A percentile compares a stretch with the other conserved stretches of the same genome.
phyloP scores from a whole-genome alignment of 164 flowering plant genomes.

The Litsea cubeba region DNA sequence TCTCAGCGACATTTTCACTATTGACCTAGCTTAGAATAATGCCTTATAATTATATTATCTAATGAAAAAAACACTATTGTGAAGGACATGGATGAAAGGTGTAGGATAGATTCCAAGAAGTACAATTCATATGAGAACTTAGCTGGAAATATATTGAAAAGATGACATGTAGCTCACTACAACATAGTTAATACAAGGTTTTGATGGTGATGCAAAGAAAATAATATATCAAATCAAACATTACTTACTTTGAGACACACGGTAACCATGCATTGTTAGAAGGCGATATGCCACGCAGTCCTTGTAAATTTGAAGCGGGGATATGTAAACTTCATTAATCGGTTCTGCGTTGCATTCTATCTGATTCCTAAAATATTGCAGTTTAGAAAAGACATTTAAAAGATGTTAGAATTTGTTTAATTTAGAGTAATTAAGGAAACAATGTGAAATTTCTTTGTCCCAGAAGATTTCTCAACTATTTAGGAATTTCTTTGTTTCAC shows the following conservation, averaged over 20 bases:
- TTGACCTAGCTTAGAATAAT: too few species aligned
- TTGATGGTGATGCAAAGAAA: not conserved
- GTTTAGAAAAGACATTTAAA: not conserved
- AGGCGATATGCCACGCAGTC: slow-evolving; percentile 38
- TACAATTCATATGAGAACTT: too few species aligned
- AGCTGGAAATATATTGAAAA: accelerated
- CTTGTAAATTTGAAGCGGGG: slow-evolving; percentile 24
- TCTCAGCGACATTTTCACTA: not conserved
- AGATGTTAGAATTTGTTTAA: not conserved
- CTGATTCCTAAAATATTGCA: not conserved
- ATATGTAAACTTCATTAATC: not conserved
- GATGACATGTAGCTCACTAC: too few species aligned
- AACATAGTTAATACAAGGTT: too few species aligned
- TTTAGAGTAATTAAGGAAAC: too few species aligned
- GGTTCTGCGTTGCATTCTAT: not conserved
- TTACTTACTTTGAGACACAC: slow-evolving; percentile 25
- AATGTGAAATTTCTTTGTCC: too few species aligned
- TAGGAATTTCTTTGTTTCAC: too few species aligned
- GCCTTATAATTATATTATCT: not conserved
- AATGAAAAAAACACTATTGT: not conserved
- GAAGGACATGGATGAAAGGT: not conserved
- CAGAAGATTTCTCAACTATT: too few species aligned
- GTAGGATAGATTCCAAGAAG: too few species aligned
- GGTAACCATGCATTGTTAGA: slow-evolving; percentile 35
- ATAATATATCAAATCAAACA: not conserved